Conservation (phyloP, 1,139 yeast species). For the Scheffersomyces insectosa region DNA sequence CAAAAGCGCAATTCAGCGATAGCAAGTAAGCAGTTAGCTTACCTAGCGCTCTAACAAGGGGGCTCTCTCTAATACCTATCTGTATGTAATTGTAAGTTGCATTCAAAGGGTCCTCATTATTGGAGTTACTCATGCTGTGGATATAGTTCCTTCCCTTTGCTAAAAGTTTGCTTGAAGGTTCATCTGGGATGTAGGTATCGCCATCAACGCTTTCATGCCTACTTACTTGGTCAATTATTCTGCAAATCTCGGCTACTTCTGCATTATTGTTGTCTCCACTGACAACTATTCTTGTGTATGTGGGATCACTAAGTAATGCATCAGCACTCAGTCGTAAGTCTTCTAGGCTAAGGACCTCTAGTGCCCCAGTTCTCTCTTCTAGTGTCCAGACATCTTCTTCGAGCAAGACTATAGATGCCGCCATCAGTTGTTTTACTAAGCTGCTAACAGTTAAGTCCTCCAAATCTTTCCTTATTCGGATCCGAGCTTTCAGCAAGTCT, state of each 20-base stretch:
- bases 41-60: slow-evolving; percentile 34
- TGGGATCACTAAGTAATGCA: slow-evolving; percentile 20
- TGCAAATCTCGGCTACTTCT: slow-evolving; percentile 12
- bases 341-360: slow-evolving; percentile 28
- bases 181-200: too few species aligned
- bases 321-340: slow-evolving; percentile 21
- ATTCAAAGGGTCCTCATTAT: slow-evolving; percentile 48
- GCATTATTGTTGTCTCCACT: slow-evolving; percentile 46
- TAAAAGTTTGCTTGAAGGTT: slow-evolving; percentile 33
- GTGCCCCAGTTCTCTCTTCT: slow-evolving; percentile 45
- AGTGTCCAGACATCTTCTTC: slow-evolving; percentile 55
- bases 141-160: slow-evolving; percentile 33
- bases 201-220: slow-evolving; percentile 11
- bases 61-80: slow-evolving; percentile 47
- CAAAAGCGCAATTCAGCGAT: slow-evolving; percentile 38
- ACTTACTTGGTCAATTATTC: slow-evolving; percentile 12
- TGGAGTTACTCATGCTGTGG: slow-evolving; percentile 23
- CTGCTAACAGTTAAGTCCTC: slow-evolving; percentile 32
- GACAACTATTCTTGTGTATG: slow-evolving; percentile 42
- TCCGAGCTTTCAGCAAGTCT: slow-evolving; percentile 44
- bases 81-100: slow-evolving; percentile 55
- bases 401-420: slow-evolving; percentile 48
- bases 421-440: slow-evolving; percentile 45
- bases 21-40: slow-evolving; percentile 46
- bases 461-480: slow-evolving; percentile 44